These are phyloP conservation scores for Boletus vinaceobasis DNA, from an alignment of 768 basidiomycete species.

Conservation along the genomic window DNA sequence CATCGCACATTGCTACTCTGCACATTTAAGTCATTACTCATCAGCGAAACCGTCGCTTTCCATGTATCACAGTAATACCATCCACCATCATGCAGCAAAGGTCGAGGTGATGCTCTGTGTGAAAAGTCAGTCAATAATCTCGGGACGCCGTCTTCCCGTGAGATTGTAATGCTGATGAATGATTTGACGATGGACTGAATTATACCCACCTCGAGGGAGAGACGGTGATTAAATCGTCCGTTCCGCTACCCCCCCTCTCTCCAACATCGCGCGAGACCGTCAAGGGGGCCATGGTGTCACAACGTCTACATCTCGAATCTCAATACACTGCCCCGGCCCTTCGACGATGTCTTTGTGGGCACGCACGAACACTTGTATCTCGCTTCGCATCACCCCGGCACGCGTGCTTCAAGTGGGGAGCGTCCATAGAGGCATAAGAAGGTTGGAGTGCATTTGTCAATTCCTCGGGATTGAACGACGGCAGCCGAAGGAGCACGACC, in stretches of 20 bases:
- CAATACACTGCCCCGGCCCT: neutral
- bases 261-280: neutral
- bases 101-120: neutral
- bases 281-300: neutral
- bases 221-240: slow-evolving; percentile 9
- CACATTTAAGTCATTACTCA: slow-evolving; percentile 25
- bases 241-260: neutral
- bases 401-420: neutral
- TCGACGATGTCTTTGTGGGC: neutral
- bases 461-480: no score
- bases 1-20: slow-evolving; percentile 20
- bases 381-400: neutral
- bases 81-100: slow-evolving; percentile 2
- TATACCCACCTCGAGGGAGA: neutral
- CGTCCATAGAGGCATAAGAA: no score
- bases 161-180: neutral
- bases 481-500: no score
- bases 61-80: slow-evolving; percentile 24
- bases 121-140: neutral
- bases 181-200: neutral
- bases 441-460: no score
- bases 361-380: neutral
- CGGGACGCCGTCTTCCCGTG: neutral
- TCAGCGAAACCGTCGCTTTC: slow-evolving; percentile 15
- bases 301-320: neutral